Evolutionary conservation across 164 flowering plant species (phyloP).

Genomic region (Protea cynaroides): DNA sequence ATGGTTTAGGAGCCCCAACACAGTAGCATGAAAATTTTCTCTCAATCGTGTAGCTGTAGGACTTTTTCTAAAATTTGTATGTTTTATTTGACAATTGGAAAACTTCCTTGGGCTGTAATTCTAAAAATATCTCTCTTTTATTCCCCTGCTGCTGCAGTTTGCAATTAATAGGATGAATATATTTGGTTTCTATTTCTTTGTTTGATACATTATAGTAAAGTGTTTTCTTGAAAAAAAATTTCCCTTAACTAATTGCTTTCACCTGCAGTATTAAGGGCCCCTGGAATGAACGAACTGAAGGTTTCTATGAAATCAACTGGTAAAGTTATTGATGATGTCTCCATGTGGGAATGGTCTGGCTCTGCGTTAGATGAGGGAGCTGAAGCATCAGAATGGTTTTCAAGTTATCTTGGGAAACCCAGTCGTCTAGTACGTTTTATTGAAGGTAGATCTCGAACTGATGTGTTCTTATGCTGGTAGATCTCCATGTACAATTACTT

Average conservation of each 20-base stretch:
- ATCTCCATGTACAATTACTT: not conserved
- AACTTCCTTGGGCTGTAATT: too few species aligned
- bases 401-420: constrained; percentile 66
- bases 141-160: not conserved
- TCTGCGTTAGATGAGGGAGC: constrained; percentile 87
- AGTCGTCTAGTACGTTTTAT: constrained; percentile 79
- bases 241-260: not conserved
- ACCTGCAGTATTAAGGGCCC: constrained; percentile 63
- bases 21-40: too few species aligned
- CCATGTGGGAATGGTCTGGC: constrained; percentile 93
- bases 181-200: not conserved
- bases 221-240: not conserved
- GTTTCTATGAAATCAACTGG: constrained; percentile 41
- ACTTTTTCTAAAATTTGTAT: too few species aligned
- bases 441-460: constrained; percentile 33
- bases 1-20: too few species aligned
- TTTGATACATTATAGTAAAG: not conserved
- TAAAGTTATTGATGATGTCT: constrained; percentile 44
- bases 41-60: too few species aligned
- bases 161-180: not conserved
- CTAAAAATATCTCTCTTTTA: too few species aligned
- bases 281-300: constrained; percentile 67
- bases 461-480: too few species aligned
- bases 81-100: too few species aligned
- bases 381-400: constrained; percentile 76